A percentile compares a stretch with the other conserved stretches of the same genome.
These are phyloP conservation scores for Podospora australis DNA, from an alignment of 495 filamentous ascomycete genomes.

Conservation along the genomic window DNA sequence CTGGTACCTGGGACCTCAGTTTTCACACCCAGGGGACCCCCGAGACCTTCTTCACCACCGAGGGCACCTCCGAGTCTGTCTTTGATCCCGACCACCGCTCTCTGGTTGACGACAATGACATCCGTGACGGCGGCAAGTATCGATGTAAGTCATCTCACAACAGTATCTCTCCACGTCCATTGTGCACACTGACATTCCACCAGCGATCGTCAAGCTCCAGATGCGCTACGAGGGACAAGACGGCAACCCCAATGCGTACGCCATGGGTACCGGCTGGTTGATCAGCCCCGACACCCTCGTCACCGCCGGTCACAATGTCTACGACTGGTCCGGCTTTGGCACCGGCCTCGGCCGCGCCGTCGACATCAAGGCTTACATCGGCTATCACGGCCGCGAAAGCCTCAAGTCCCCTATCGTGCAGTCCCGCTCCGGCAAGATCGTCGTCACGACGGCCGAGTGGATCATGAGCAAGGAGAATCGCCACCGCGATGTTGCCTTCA, in stretches of 20 bases:
- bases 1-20: not conserved
- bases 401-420: slow-evolving; percentile 27
- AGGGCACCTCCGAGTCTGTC: slow-evolving; percentile 17
- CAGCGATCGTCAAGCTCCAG: slow-evolving; percentile 36
- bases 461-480: slow-evolving; percentile 21
- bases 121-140: slow-evolving; percentile 30
- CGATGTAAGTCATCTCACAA: slow-evolving; percentile 18
- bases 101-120: slow-evolving; percentile 21
- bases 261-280: slow-evolving; percentile 36
- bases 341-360: slow-evolving; percentile 21
- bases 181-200: not conserved
- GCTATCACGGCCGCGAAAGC: slow-evolving; percentile 28
- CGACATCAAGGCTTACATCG: slow-evolving; percentile 34
- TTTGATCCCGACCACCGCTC: slow-evolving; percentile 24
- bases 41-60: slow-evolving; percentile 6
- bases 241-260: slow-evolving; percentile 11
- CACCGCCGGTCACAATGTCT: slow-evolving; percentile 36
- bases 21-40: not conserved
- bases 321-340: slow-evolving; percentile 27
- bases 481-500: slow-evolving; percentile 33
- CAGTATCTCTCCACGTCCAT: not conserved
- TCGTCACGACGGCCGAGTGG: slow-evolving; percentile 34
- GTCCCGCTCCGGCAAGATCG: slow-evolving; percentile 25
- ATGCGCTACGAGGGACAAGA: slow-evolving; percentile 30
- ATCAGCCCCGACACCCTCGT: slow-evolving; percentile 30